These are phyloP conservation scores for Penicillium sp. DNA, from an alignment of 2,329 filamentous ascomycete species.

Conservation along the genomic window DNA sequence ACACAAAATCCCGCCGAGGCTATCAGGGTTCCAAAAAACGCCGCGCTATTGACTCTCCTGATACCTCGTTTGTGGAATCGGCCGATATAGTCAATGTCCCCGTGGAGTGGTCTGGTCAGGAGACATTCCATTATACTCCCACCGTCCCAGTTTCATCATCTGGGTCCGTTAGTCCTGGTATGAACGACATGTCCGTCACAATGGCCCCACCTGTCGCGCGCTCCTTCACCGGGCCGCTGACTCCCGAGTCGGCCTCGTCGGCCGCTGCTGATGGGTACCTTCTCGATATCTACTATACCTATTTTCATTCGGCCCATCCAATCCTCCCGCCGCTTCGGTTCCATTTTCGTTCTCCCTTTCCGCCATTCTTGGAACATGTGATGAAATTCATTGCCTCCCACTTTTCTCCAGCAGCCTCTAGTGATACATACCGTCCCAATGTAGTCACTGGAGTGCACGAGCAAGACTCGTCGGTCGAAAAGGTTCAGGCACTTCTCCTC, in stretches of 20 bases:
- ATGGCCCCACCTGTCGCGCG: slow-evolving; percentile 17
- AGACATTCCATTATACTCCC: slow-evolving; percentile 28
- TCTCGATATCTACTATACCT: slow-evolving; percentile 57
- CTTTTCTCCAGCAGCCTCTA: slow-evolving; percentile 49
- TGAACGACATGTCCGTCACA: slow-evolving; percentile 20
- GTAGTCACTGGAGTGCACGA: slow-evolving; percentile 33
- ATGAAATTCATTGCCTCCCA: slow-evolving; percentile 59
- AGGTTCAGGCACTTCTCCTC: slow-evolving; percentile 76
- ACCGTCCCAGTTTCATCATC: slow-evolving; percentile 25
- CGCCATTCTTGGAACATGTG: slow-evolving; percentile 53
- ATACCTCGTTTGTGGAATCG: slow-evolving; percentile 50
- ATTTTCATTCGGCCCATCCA: slow-evolving; percentile 58
- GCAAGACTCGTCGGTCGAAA: slow-evolving; percentile 55
- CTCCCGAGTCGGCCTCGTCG: slow-evolving; percentile 38
- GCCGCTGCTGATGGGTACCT: slow-evolving; percentile 41
- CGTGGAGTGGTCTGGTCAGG: slow-evolving; percentile 41
- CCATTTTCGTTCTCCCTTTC: slow-evolving; percentile 39
- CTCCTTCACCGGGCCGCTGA: slow-evolving; percentile 29
- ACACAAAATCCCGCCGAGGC: slow-evolving; percentile 72
- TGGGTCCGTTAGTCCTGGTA: slow-evolving; percentile 25
- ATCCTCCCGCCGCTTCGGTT: slow-evolving; percentile 53
- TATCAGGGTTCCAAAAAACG: slow-evolving; percentile 66
- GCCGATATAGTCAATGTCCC: slow-evolving; percentile 39
- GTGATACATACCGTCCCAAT: slow-evolving; percentile 44
- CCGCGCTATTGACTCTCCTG: slow-evolving; percentile 32